Conservation (phyloP, 108 stramenopile species). For the Skeletonema costatum region DNA sequence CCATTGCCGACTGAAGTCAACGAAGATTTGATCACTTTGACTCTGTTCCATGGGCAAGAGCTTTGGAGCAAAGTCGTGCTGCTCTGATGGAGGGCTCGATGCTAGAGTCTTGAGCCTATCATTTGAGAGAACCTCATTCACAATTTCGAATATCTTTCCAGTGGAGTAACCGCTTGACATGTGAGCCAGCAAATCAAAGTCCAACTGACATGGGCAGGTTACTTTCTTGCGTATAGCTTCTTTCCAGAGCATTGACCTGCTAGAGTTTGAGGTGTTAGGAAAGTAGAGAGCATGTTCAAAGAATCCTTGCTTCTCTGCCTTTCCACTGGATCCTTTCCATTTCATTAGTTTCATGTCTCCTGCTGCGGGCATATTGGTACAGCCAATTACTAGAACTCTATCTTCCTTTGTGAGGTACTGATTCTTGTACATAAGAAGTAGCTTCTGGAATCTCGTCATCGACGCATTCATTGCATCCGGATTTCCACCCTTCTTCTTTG, state of each 20-base stretch:
- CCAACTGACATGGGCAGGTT: neutral
- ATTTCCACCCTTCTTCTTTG: conserved; percentile 33
- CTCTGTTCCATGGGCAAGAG: neutral
- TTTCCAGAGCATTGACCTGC: conserved; percentile 69
- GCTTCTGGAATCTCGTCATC: conserved; percentile 72
- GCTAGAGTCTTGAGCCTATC: neutral
- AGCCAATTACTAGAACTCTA: conserved; percentile 78
- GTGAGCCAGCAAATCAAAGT: neutral
- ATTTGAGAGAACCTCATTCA: neutral
- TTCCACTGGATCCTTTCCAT: conserved; percentile 45
- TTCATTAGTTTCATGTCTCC: conserved; percentile 66
- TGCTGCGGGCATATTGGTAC: conserved; percentile 59
- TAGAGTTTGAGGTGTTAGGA: conserved; percentile 72
- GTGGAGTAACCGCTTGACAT: neutral
- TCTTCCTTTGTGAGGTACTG: conserved; percentile 69
- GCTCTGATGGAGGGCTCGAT: neutral
- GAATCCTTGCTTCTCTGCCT: conserved; percentile 64
- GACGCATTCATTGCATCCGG: conserved; percentile 29
- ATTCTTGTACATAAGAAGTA: conserved; percentile 79
- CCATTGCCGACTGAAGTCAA: neutral
- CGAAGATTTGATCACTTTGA: neutral
- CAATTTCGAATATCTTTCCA: neutral
- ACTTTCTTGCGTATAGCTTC: conserved; percentile 49
- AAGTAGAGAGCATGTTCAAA: conserved; percentile 79
- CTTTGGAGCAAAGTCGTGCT: neutral